Evolutionary conservation across 352 stramenopile species (phyloP).

Genomic region (Phytopythium boreale): DNA sequence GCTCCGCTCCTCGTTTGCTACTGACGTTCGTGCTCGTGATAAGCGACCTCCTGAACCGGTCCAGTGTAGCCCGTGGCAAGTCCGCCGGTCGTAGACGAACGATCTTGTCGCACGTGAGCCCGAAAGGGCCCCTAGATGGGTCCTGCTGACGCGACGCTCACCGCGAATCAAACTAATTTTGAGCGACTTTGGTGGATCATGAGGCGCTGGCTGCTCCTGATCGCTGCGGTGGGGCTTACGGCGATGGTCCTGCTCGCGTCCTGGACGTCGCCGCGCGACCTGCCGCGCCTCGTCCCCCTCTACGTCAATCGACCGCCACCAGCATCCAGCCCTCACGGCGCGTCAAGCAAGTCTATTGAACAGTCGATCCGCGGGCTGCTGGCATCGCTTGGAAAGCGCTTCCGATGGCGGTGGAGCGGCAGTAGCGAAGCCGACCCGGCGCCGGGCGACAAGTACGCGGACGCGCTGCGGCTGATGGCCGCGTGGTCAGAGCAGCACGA

Average conservation of each 20-base stretch:
- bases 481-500: slow-evolving; percentile 24
- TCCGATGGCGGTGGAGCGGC: not conserved
- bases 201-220: not conserved
- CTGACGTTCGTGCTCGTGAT: not conserved
- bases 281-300: not conserved
- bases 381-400: not conserved
- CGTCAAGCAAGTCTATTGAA: not conserved
- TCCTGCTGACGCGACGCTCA: not conserved
- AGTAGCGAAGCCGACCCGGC: not conserved
- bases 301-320: not conserved
- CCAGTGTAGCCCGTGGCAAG: not conserved
- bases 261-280: not conserved
- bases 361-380: not conserved
- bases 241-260: not conserved
- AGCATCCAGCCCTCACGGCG: not conserved
- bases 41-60: not conserved
- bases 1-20: not conserved
- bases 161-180: not conserved
- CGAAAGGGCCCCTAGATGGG: not conserved
- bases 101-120: not conserved
- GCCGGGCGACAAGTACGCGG: not conserved
- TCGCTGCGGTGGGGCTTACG: not conserved
- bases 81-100: not conserved
- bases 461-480: slow-evolving; percentile 9
- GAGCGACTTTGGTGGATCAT: too few species aligned